These are phyloP conservation scores for Helianthus tuberosus DNA, from an alignment of 129 eudicot genomes.

Conservation along the genomic window DNA sequence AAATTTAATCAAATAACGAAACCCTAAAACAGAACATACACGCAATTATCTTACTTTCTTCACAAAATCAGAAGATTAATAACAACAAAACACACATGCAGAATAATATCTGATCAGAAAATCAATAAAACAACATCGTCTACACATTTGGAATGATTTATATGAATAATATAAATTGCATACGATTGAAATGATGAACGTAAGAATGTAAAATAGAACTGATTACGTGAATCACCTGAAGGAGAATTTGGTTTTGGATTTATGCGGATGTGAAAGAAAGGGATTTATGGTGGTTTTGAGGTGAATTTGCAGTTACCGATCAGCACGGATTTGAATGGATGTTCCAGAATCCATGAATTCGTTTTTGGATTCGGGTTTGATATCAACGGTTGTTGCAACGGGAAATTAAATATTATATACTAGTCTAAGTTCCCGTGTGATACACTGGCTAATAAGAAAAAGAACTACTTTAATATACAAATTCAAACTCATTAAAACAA, in stretches of 20 bases:
- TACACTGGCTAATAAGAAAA: too few relatives aligned
- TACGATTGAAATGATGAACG: not conserved
- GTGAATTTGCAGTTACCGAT: constrained; percentile 16
- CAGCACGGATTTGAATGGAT: constrained; percentile 24
- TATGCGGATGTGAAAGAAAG: not conserved
- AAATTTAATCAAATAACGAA: not conserved
- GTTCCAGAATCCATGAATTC: constrained; percentile 12
- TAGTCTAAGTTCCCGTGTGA: too few relatives aligned
- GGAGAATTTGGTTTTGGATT: not conserved
- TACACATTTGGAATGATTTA: not conserved
- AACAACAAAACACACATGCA: not conserved
- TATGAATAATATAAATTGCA: not conserved
- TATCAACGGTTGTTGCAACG: constrained; percentile 11
- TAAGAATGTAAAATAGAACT: not conserved
- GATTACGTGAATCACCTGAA: constrained; percentile 19
- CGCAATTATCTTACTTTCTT: not conserved
- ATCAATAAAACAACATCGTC: not conserved
- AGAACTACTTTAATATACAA: too few relatives aligned
- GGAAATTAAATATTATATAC: too few relatives aligned
- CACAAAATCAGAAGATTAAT: not conserved
- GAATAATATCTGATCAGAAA: not conserved
- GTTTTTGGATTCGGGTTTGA: constrained; percentile 20
- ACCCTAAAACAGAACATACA: not conserved
- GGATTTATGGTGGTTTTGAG: not conserved
- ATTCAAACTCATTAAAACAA: too few relatives aligned